A percentile compares a stretch with the other conserved stretches of the same genome.
Conservation (phyloP, 768 basidiomycete species). For the Dioszegia hungarica region DNA sequence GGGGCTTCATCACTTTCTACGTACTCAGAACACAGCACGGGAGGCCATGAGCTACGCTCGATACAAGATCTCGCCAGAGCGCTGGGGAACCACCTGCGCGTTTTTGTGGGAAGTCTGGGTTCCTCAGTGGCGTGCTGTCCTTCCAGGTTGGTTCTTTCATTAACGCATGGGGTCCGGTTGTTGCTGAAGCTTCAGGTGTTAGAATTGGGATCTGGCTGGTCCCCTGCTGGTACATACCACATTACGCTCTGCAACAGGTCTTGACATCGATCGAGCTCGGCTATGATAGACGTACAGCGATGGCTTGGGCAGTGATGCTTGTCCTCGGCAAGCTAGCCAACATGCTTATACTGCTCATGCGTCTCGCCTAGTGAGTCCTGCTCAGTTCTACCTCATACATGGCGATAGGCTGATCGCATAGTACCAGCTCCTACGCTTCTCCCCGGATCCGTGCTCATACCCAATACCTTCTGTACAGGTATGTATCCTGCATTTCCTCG, state of each 20-base stretch:
- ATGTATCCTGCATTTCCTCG: background rate
- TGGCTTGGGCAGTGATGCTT: slow-evolving; percentile 20
- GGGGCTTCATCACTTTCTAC: slow-evolving; percentile 7
- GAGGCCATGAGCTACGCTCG: slow-evolving; percentile 7
- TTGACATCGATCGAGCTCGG: slow-evolving; percentile 20
- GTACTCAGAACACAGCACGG: slow-evolving; percentile 20
- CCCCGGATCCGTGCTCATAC: slow-evolving; percentile 18
- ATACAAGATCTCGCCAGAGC: background rate
- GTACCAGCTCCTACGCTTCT: slow-evolving; percentile 3
- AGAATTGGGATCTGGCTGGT: background rate
- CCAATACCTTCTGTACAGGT: slow-evolving; percentile 27
- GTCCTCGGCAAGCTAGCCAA: slow-evolving; percentile 12
- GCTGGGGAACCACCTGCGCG: slow-evolving; percentile 4
- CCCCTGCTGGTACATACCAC: slow-evolving; percentile 33
- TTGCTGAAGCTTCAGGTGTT: background rate
- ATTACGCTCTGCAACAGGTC: slow-evolving; percentile 29
- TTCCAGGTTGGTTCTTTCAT: background rate
- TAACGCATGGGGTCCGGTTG: background rate
- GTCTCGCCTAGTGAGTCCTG: slow-evolving; percentile 15
- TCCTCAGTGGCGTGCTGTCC: slow-evolving; percentile 11
- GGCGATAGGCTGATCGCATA: slow-evolving; percentile 5
- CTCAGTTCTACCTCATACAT: background rate
- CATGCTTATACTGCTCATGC: slow-evolving; percentile 6
- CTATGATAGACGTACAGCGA: background rate
- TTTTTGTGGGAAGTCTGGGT: slow-evolving; percentile 23